A percentile compares a stretch with the other conserved stretches of the same genome.
phyloP scores from a whole-genome alignment of 78 protist species.

The Dictyostelium intermedium region DNA sequence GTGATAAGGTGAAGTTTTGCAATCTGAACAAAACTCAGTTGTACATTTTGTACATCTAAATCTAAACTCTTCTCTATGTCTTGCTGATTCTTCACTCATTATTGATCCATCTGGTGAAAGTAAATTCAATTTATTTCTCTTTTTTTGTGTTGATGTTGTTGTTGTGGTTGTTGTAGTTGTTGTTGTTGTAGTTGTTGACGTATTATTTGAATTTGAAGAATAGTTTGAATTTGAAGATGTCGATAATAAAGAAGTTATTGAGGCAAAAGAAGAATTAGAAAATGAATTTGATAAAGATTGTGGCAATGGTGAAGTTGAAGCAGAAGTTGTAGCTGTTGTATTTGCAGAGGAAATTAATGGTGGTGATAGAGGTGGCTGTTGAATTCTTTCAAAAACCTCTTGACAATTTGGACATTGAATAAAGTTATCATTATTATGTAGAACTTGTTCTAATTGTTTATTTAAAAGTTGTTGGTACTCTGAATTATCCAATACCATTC shows the following conservation, averaged over 20 bases:
- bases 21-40: constrained; percentile 55
- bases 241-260: not conserved
- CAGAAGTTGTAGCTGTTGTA: not conserved
- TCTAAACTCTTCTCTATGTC: constrained; percentile 57
- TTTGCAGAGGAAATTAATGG: not conserved
- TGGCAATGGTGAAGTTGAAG: not conserved
- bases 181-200: not conserved
- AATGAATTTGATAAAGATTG: not conserved
- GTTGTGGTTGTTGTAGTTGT: not conserved
- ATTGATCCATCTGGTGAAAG: constrained; percentile 1
- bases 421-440: not conserved
- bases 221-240: not conserved
- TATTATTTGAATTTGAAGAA: not conserved
- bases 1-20: constrained; percentile 46
- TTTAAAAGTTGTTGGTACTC: constrained; percentile 52
- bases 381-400: constrained; percentile 21
- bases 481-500: not conserved
- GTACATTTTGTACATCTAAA: constrained; percentile 49
- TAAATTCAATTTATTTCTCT: not conserved
- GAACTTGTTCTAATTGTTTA: constrained; percentile 8
- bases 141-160: not conserved
- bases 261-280: not conserved
- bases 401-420: constrained; percentile 24
- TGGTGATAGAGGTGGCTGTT: constrained; percentile 15
- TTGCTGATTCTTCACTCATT: constrained; percentile 72